Conservation (phyloP, 1,139 yeast genomes). For the Debaryomyces robertsiae region DNA sequence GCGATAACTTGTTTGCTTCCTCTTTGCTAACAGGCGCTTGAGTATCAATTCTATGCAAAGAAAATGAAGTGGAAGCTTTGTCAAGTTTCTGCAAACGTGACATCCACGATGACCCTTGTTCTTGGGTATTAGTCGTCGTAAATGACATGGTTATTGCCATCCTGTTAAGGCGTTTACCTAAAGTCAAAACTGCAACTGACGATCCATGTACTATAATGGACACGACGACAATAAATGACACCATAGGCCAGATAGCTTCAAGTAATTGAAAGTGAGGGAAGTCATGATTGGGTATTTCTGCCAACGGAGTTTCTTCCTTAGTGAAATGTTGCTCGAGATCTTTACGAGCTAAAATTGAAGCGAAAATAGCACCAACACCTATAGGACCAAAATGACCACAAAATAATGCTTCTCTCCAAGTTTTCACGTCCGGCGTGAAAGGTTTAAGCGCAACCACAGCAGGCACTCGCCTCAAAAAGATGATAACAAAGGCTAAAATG, state of each 20-base stretch:
- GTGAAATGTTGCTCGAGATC: constrained; percentile 65
- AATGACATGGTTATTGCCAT: constrained; percentile 93
- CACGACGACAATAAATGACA: constrained; percentile 78
- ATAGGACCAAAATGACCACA: constrained; percentile 99
- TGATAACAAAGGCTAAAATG: constrained; percentile 75
- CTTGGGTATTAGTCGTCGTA: constrained; percentile 68
- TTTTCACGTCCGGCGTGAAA: constrained; percentile 84
- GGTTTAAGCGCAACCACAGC: constrained; percentile 80
- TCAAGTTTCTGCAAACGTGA: constrained; percentile 82
- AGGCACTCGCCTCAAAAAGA: constrained; percentile 86
- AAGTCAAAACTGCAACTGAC: constrained; percentile 88
- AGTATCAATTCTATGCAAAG: constrained; percentile 81
- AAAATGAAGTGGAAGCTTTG: constrained; percentile 69
- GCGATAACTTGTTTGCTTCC: constrained; percentile 20
- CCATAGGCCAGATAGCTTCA: constrained; percentile 86
- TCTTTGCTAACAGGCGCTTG: constrained; percentile 27
- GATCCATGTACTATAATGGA: constrained; percentile 96
- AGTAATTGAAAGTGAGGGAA: constrained; percentile 69
- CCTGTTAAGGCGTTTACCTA: constrained; percentile 87
- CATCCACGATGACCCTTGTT: constrained; percentile 73
- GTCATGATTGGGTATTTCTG: constrained; percentile 52
- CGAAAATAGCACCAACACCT: constrained; percentile 96
- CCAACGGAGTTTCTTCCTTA: constrained; percentile 63
- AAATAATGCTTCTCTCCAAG: constrained; percentile 94
- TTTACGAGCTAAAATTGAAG: constrained; percentile 79